Evolutionary conservation across 345 rosid genomes (phyloP).

Genomic region (Euphorbia pulcherrima): DNA sequence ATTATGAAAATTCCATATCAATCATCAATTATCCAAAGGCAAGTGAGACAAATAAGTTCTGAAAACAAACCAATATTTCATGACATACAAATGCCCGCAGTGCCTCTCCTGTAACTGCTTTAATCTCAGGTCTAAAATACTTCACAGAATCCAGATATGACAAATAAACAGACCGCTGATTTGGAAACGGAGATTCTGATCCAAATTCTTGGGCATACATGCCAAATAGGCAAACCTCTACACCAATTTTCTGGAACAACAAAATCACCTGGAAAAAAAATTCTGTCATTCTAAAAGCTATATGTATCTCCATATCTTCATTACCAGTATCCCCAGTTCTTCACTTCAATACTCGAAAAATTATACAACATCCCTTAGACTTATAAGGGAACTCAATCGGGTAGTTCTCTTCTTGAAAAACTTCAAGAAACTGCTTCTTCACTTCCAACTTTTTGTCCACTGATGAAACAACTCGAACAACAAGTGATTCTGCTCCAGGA

Average conservation of each 20-base stretch:
- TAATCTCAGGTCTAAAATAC: constrained; percentile 93
- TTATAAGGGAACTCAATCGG: constrained; percentile 89
- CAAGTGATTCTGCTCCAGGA: constrained; percentile 94
- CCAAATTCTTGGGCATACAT: constrained; percentile 99
- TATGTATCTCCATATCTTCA: constrained; percentile 1
- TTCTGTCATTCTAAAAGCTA: constrained; percentile 8
- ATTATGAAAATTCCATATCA: constrained; percentile 1
- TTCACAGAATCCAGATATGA: constrained; percentile 98
- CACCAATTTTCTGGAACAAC: constrained; percentile 97
- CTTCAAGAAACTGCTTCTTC: constrained; percentile 91
- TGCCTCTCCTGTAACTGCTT: constrained; percentile 89
- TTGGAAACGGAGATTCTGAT: constrained; percentile 83
- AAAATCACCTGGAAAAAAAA: constrained; percentile 69
- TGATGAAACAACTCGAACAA: constrained; percentile 93
- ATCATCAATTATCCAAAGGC: not conserved
- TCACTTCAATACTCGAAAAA: not conserved
- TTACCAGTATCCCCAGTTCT: not conserved
- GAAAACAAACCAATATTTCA: constrained; percentile 68
- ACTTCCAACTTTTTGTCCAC: constrained; percentile 99
- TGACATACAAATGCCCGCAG: constrained; percentile 96
- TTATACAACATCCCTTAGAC: constrained; percentile 61
- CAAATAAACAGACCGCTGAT: constrained; percentile 96
- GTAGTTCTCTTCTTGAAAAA: constrained; percentile 81
- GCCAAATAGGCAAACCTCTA: constrained; percentile 96
- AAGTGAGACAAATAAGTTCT: constrained; percentile 4